These are phyloP conservation scores for Moesziomyces antarcticus DNA, from an alignment of 1,284 basidiomycete genomes.

Conservation along the genomic window DNA sequence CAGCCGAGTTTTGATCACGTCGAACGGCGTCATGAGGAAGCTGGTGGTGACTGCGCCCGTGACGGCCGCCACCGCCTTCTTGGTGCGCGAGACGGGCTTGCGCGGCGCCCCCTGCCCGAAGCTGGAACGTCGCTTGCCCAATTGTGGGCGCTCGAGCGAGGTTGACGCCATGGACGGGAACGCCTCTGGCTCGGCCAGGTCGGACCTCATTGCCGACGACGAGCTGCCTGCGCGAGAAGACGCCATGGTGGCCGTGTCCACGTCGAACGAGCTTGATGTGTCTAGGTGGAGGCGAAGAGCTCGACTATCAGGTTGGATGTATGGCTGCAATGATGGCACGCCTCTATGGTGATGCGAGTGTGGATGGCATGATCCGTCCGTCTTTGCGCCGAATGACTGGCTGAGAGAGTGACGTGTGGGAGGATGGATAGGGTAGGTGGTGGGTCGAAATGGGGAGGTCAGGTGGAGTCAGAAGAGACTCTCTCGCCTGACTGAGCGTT, in stretches of 20 bases:
- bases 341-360: background rate
- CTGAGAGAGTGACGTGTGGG: background rate
- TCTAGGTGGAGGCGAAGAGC: constrained; percentile 14
- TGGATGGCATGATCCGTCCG: background rate
- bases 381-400: background rate
- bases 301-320: background rate
- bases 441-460: too few species aligned
- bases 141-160: constrained; percentile 26
- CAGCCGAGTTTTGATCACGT: constrained; percentile 91
- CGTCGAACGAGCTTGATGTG: background rate
- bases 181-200: constrained; percentile 26
- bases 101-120: constrained; percentile 36
- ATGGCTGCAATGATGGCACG: background rate
- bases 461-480: background rate
- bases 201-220: constrained; percentile 11
- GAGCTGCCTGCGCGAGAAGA: constrained; percentile 2
- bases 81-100: constrained; percentile 70
- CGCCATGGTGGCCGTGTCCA: constrained; percentile 11
- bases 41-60: constrained; percentile 84
- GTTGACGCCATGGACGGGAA: constrained; percentile 38
- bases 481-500: background rate
- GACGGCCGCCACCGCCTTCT: constrained; percentile 81
- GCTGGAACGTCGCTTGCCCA: constrained; percentile 14
- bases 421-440: background rate
- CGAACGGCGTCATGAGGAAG: constrained; percentile 92